Percentiles rank a stretch among this genome's conserved stretches.
Conservation (phyloP, 768 basidiomycete genomes). For the Trametes villosa region DNA sequence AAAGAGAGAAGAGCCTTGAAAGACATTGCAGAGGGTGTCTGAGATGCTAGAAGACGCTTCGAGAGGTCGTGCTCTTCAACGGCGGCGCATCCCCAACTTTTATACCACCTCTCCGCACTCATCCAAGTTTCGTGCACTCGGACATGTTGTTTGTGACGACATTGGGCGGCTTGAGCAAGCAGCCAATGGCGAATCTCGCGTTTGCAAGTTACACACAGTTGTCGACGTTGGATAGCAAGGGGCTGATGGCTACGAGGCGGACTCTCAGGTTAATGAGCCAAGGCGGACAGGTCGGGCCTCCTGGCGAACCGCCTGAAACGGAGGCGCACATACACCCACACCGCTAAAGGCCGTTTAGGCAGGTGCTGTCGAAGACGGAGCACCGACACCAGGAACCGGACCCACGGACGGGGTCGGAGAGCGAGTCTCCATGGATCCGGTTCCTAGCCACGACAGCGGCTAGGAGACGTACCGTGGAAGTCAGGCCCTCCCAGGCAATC, state of each 20-base stretch:
- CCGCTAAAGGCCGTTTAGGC: neutral
- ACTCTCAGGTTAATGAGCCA: constrained; percentile 1
- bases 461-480: neutral
- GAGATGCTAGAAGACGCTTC: neutral
- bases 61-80: constrained; percentile 1
- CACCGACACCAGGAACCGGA: constrained; percentile 7
- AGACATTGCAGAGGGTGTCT: neutral
- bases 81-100: neutral
- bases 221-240: neutral
- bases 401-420: constrained; percentile 6
- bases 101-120: neutral
- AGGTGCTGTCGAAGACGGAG: neutral
- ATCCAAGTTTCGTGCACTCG: neutral
- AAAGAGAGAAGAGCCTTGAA: constrained; percentile 8
- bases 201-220: neutral
- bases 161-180: neutral
- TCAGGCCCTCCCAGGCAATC: too few species aligned
- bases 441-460: neutral
- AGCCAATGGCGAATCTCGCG: neutral
- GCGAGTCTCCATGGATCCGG: constrained; percentile 5
- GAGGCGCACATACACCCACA: neutral
- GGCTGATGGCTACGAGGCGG: neutral
- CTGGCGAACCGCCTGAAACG: neutral
- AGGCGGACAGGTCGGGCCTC: neutral
- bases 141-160: neutral